Conservation (phyloP, 2,329 filamentous ascomycete genomes). For the Boeremia lycopersici region DNA sequence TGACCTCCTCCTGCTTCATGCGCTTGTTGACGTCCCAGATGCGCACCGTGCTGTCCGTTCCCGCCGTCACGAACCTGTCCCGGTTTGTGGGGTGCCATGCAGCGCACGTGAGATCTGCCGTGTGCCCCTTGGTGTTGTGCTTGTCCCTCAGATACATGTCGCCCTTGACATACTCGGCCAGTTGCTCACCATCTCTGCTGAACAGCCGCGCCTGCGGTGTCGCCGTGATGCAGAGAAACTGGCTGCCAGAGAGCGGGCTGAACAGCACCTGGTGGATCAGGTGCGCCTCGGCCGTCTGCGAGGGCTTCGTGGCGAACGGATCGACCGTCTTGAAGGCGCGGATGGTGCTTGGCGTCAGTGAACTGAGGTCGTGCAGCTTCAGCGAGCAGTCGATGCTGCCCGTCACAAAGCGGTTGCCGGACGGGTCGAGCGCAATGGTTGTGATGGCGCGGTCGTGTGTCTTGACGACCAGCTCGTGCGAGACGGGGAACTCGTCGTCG, state of each 20-base stretch:
- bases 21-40: slow-evolving; percentile 98
- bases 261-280: slow-evolving; percentile 86
- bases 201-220: slow-evolving; percentile 90
- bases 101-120: slow-evolving; percentile 87
- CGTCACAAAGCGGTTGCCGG: slow-evolving; percentile 84
- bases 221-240: slow-evolving; percentile 85
- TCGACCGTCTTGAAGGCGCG: slow-evolving; percentile 93
- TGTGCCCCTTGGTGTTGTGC: slow-evolving; percentile 96
- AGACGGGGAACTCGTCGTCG: slow-evolving; percentile 89
- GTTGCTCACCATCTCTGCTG: slow-evolving; percentile 82
- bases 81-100: slow-evolving; percentile 89
- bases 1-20: slow-evolving; percentile 86
- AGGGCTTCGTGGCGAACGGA: slow-evolving; percentile 76
- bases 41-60: slow-evolving; percentile 90
- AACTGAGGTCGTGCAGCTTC: slow-evolving; percentile 93
- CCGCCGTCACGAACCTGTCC: slow-evolving; percentile 86
- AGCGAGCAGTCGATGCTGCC: slow-evolving; percentile 89
- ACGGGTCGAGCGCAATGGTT: slow-evolving; percentile 80
- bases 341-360: slow-evolving; percentile 93
- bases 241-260: slow-evolving; percentile 78
- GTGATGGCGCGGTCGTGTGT: slow-evolving; percentile 91
- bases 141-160: slow-evolving; percentile 98
- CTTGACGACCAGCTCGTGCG: slow-evolving; percentile 90
- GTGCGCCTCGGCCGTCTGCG: slow-evolving; percentile 78
- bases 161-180: slow-evolving; percentile 92